Evolutionary conservation across 176 grass and related monocot species (phyloP).

Genomic region (Phoenix roebelenii): DNA sequence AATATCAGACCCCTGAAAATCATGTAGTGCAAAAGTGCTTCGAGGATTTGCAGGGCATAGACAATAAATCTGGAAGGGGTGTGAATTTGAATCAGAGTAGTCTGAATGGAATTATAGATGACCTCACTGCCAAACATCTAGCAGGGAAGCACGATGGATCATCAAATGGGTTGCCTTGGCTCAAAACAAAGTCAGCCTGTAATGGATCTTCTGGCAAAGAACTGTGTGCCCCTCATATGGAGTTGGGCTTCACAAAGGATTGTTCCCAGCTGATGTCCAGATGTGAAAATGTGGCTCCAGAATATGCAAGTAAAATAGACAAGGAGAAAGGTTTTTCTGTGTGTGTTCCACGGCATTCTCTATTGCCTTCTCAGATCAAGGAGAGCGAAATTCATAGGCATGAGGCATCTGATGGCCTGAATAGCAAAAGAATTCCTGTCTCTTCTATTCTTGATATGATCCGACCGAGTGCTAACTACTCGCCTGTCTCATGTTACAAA

Average conservation of each 20-base stretch:
- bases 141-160: slow-evolving; percentile 10
- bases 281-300: too few relatives aligned
- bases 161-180: slow-evolving; percentile 27
- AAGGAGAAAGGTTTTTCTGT: too few relatives aligned
- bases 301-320: too few relatives aligned
- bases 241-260: too few relatives aligned
- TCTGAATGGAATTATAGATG: slow-evolving; percentile 28
- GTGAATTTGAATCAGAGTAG: slow-evolving; percentile 59
- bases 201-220: slow-evolving; percentile 24
- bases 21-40: slow-evolving; percentile 10
- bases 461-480: background rate
- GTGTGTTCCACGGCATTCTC: too few relatives aligned
- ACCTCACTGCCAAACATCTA: slow-evolving; percentile 13
- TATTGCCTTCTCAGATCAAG: background rate
- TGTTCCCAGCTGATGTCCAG: too few relatives aligned
- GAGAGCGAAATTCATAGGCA: background rate
- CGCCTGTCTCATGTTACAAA: too few relatives aligned
- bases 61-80: slow-evolving; percentile 25
- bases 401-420: too few relatives aligned
- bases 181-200: slow-evolving; percentile 34
- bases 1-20: slow-evolving; percentile 10
- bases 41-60: slow-evolving; percentile 22
- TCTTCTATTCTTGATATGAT: background rate
- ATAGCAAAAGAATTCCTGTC: too few relatives aligned
- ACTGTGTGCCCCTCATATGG: background rate